These are phyloP conservation scores for Sclerotinia borealis DNA, from an alignment of 2,329 filamentous ascomycete genomes.

Conservation along the genomic window DNA sequence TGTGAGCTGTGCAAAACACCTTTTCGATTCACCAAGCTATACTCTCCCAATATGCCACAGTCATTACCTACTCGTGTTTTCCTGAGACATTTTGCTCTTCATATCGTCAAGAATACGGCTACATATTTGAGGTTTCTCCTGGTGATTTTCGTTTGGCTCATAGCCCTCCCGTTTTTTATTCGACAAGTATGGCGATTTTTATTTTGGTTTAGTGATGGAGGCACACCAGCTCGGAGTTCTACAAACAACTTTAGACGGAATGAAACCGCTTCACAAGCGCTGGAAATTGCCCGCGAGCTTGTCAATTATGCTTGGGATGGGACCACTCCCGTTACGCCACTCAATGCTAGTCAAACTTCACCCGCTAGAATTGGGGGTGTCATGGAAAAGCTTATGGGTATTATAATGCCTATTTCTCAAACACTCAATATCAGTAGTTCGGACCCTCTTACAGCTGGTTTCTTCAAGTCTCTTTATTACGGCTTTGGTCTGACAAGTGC, in stretches of 20 bases:
- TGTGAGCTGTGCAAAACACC: conserved; percentile 99
- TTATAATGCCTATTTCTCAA: conserved; percentile 27
- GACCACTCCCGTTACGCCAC: conserved; percentile 28
- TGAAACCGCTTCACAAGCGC: conserved; percentile 18
- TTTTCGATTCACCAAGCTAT: conserved; percentile 96
- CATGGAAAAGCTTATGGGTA: conserved; percentile 34
- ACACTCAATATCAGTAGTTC: conserved; percentile 24
- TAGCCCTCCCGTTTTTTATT: conserved; percentile 84
- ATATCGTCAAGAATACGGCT: conserved; percentile 63
- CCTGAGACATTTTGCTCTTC: conserved; percentile 67
- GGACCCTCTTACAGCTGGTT: conserved; percentile 26
- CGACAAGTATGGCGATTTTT: conserved; percentile 86
- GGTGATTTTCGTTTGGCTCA: conserved; percentile 82
- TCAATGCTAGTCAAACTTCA: conserved; percentile 33
- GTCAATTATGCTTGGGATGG: conserved; percentile 26
- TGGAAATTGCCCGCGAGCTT: conserved; percentile 24
- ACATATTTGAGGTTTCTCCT: conserved; percentile 74
- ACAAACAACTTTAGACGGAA: conserved; percentile 13
- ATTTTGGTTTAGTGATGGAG: conserved; percentile 61
- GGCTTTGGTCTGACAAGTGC: conserved; percentile 21
- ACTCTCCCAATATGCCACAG: conserved; percentile 87
- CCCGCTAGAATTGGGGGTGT: conserved; percentile 35
- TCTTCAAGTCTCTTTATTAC: conserved; percentile 28
- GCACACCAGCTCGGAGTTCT: conserved; percentile 23
- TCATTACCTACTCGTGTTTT: conserved; percentile 78